Evolutionary conservation across 108 stramenopile species (phyloP).

Genomic region (Tribonema minus): DNA sequence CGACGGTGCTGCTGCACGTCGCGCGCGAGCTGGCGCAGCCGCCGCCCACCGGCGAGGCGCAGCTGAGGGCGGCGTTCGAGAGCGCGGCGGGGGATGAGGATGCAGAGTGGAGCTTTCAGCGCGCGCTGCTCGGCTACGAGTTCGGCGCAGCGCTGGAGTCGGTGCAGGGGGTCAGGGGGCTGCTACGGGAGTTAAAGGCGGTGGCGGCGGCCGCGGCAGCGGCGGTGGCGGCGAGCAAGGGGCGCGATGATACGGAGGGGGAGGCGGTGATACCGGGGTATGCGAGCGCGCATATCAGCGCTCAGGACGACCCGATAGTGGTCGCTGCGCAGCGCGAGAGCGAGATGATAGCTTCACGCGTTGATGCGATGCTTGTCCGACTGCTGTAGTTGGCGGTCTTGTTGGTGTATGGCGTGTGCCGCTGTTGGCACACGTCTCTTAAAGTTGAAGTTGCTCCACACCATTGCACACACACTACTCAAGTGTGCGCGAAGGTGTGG

Average conservation of each 20-base stretch:
- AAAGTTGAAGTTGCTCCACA: no score
- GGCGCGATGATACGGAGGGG: background rate
- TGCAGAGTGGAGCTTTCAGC: no score
- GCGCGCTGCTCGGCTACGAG: background rate
- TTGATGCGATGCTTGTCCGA: no score
- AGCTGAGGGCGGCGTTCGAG: background rate
- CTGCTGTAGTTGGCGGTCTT: no score
- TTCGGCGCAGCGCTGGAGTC: background rate
- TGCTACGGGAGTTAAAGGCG: no score
- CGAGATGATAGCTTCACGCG: no score
- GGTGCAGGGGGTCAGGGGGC: no score
- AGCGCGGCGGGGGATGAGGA: background rate
- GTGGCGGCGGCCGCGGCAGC: background rate
- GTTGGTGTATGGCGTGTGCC: no score
- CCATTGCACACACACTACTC: no score
- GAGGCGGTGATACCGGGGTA: background rate
- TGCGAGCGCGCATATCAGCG: background rate
- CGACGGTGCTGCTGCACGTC: background rate
- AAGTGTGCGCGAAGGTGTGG: no score
- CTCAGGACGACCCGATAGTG: background rate
- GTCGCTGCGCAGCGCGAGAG: background rate
- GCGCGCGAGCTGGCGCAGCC: no score
- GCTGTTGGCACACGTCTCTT: no score
- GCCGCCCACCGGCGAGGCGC: background rate
- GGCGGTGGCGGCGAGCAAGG: background rate